A percentile compares a stretch with the other conserved stretches of the same genome.
Evolutionary conservation across 129 eudicot species (phyloP).

Genomic region (Pulicaria dysenterica): DNA sequence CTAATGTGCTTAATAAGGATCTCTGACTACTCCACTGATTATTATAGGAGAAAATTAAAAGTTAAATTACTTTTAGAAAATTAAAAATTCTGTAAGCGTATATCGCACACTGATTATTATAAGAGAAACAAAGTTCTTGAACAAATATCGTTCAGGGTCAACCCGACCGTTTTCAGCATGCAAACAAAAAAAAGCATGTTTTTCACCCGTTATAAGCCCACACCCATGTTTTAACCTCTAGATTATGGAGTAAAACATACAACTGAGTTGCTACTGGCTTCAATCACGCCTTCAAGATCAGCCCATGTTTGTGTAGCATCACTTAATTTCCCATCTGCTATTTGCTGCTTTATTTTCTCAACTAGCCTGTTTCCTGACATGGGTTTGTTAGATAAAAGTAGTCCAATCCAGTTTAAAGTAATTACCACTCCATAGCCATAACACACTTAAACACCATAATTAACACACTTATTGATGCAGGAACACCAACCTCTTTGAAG

Average conservation of each 20-base stretch:
- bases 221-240: not conserved
- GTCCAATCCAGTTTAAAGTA: conserved; percentile 7
- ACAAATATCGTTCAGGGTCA: not conserved
- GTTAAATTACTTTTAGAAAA: too few species aligned
- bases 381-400: conserved; percentile 32
- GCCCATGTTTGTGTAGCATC: conserved; percentile 68
- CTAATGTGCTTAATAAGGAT: too few species aligned
- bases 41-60: too few species aligned
- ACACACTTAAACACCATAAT: conserved; percentile 17
- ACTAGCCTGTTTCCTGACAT: conserved; percentile 52
- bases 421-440: not conserved
- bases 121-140: not conserved
- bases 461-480: not conserved
- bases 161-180: not conserved
- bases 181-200: not conserved
- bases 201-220: conserved; percentile 4
- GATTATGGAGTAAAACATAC: conserved; percentile 38
- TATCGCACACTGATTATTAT: too few species aligned
- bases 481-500: conserved; percentile 61
- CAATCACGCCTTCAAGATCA: conserved; percentile 51
- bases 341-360: conserved; percentile 57
- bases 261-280: conserved; percentile 51
- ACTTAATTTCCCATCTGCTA: conserved; percentile 39
- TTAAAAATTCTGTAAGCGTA: too few species aligned
- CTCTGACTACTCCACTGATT: too few species aligned